A percentile compares a stretch with the other conserved stretches of the same genome.
Evolutionary conservation across 148 eudicot genomes (phyloP).

Genomic region (Rhododendron mucronatum): DNA sequence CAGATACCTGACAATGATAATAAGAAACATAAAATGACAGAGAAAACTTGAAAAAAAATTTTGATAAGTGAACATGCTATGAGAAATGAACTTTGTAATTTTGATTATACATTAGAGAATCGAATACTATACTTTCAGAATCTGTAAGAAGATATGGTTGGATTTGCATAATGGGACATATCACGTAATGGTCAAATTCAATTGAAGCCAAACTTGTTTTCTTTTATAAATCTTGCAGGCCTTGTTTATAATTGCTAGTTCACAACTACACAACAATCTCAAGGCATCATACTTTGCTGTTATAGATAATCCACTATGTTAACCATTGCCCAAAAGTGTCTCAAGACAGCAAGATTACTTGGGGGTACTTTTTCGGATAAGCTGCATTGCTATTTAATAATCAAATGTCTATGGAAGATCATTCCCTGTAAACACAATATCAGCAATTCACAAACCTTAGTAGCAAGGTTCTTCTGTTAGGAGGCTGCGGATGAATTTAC

Average conservation of each 20-base stretch:
- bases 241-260: neutral
- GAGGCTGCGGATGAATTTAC: neutral
- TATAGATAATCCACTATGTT: neutral
- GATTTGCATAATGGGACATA: neutral
- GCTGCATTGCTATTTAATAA: neutral
- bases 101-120: neutral
- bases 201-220: neutral
- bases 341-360: neutral
- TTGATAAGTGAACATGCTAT: neutral
- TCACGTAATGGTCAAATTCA: neutral
- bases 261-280: neutral
- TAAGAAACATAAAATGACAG: neutral
- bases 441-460: neutral
- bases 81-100: neutral
- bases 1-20: constrained; percentile 18
- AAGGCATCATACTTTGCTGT: neutral
- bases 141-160: neutral
- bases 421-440: neutral
- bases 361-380: neutral
- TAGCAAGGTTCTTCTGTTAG: neutral
- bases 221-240: neutral
- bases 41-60: neutral
- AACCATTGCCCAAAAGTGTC: neutral
- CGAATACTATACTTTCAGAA: neutral
- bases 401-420: neutral